Base-by-base conservation (phyloP, 306 rosid species). In the Vigna mungo region DNA sequence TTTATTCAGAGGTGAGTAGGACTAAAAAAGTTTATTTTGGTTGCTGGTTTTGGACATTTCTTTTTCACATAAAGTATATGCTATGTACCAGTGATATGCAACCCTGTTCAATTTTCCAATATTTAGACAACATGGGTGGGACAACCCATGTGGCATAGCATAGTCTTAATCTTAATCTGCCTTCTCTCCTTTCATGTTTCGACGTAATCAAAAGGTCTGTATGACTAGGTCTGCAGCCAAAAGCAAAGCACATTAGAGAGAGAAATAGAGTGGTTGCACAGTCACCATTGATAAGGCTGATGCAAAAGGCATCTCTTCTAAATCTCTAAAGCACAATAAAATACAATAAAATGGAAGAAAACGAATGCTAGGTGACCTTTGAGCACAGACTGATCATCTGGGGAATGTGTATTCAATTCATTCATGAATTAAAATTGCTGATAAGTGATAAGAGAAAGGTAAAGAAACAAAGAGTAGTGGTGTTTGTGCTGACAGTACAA, bases 101-200 rank as follows among this genome's bases (percentile, higher is more conserved):
- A 12, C 10, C 37, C 18, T 23, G 60, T 16, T 49, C 11, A 25
- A 75, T 63, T 75, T 68, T 78, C 68, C 77, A 77, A 73, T 66
- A 87, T 87, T 54, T 25, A 7, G 72, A 58, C 63, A 85, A 76
- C 44, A 62, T 27, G 55, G 68, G 82, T 53, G 80, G 85, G 92
- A 81, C 97, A 89, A 43, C 72, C 85, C 96, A 90, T 85, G 97
- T 87, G 94, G 78, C 78, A 66, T 78, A 41, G 77, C 75, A 67
- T 79, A 62, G 81, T 75, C 72, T 55, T 70, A 55, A 72, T 78
- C 18, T 27, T 70, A 55, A 72, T 78, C 13, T 36, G 49, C 53
- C 52, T 47, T 80, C 75, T 81, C 37, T n/a, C 21, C 41, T 81
- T 68, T 81, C 78, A 78, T 75, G 62, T 81, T 85, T 84, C 84